phyloP scores from a whole-genome alignment of 352 stramenopile species.

The Phytopythium helicoides region DNA sequence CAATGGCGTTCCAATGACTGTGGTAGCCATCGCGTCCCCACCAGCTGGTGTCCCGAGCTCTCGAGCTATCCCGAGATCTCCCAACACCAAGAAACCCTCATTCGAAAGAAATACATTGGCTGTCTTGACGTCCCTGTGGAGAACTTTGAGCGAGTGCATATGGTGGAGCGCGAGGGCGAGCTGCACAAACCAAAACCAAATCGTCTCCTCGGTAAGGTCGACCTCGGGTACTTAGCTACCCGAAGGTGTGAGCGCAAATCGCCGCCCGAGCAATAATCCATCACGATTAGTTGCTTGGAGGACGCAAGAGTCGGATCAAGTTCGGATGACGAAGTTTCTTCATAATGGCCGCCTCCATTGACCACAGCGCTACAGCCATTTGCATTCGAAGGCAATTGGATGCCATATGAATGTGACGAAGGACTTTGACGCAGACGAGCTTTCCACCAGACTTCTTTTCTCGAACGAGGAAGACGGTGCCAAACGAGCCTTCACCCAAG shows the following conservation, averaged over 20 bases:
- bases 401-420: slow-evolving; percentile 45
- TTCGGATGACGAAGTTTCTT: slow-evolving; percentile 87
- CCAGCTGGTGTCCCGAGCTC: slow-evolving; percentile 11
- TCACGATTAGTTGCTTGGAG: slow-evolving; percentile 77
- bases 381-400: background rate
- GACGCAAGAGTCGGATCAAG: slow-evolving; percentile 87
- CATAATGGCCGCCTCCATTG: slow-evolving; percentile 70
- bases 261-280: slow-evolving; percentile 91
- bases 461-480: slow-evolving; percentile 87
- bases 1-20: slow-evolving; percentile 86
- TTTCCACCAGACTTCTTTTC: slow-evolving; percentile 58
- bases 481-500: slow-evolving; percentile 89
- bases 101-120: slow-evolving; percentile 83
- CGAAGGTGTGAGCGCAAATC: slow-evolving; percentile 44
- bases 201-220: slow-evolving; percentile 53
- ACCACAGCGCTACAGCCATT: slow-evolving; percentile 17
- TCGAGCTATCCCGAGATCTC: slow-evolving; percentile 86
- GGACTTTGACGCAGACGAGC: slow-evolving; percentile 88
- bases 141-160: slow-evolving; percentile 78
- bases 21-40: slow-evolving; percentile 43
- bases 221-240: background rate
- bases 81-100: slow-evolving; percentile 73
- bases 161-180: slow-evolving; percentile 85
- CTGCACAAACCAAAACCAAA: slow-evolving; percentile 92
- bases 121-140: slow-evolving; percentile 92